These are phyloP conservation scores for Gossypium gossypioides DNA, from an alignment of 441 rosid genomes.

Conservation along the genomic window DNA sequence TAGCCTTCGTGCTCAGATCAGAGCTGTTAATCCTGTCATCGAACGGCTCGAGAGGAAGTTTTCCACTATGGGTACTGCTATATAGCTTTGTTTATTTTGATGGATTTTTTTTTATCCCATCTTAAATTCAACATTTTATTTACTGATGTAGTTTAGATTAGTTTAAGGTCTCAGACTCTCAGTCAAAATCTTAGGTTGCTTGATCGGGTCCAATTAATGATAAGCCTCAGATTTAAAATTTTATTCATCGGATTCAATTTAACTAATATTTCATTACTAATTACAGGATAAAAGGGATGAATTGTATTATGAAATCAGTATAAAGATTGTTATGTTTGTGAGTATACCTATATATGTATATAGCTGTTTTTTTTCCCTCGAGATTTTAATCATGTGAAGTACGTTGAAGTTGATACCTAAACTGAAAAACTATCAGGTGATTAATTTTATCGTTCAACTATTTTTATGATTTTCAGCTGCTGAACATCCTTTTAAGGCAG, in stretches of 20 bases:
- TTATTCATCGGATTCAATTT: neutral
- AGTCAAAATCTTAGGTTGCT: neutral
- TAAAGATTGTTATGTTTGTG: neutral
- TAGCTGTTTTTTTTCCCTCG: neutral
- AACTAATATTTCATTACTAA: neutral
- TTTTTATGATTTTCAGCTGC: slow-evolving; percentile 49
- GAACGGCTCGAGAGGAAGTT: slow-evolving; percentile 61
- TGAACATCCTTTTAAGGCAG: slow-evolving; percentile 74
- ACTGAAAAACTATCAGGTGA: neutral
- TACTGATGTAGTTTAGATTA: neutral
- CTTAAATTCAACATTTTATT: neutral
- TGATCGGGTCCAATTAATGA: neutral
- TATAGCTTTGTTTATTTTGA: slow-evolving; percentile 5
- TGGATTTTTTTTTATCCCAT: neutral
- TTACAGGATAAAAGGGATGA: neutral
- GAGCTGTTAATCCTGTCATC: slow-evolving; percentile 45
- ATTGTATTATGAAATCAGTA: neutral
- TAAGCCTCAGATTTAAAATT: neutral
- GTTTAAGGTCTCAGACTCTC: neutral
- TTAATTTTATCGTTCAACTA: neutral
- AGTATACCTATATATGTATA: neutral
- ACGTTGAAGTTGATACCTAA: neutral
- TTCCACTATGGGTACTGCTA: slow-evolving; percentile 71
- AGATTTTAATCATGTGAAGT: neutral
- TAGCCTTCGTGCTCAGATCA: slow-evolving; percentile 60